phyloP scores from a whole-genome alignment of 805 yeast species.

The Saccharomycopsis microspora region DNA sequence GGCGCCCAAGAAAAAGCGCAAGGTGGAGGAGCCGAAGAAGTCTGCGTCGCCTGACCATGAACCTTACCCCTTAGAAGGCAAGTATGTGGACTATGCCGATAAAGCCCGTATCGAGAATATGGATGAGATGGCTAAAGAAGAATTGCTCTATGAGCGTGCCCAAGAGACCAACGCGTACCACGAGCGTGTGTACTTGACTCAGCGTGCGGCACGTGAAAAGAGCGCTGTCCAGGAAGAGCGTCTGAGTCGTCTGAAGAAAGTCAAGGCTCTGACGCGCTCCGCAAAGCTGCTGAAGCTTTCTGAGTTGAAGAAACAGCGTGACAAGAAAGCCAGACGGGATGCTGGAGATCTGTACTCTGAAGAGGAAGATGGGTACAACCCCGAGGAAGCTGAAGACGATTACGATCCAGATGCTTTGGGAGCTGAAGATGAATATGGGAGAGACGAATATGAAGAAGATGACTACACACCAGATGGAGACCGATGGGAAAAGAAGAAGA shows the following conservation, averaged over 20 bases:
- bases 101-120: slow-evolving; percentile 48
- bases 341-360: slow-evolving; percentile 35
- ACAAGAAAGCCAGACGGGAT: slow-evolving; percentile 39
- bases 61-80: slow-evolving; percentile 92
- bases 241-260: slow-evolving; percentile 26
- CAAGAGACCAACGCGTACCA: slow-evolving; percentile 84
- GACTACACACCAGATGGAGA: slow-evolving; percentile 33
- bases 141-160: slow-evolving; percentile 80
- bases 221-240: slow-evolving; percentile 40
- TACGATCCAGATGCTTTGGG: slow-evolving; percentile 33
- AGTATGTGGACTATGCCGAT: slow-evolving; percentile 76
- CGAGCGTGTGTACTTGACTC: slow-evolving; percentile 73
- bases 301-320: slow-evolving; percentile 68
- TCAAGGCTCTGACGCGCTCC: slow-evolving; percentile 22
- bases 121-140: slow-evolving; percentile 91
- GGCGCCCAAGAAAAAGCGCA: slow-evolving; percentile 32
- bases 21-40: slow-evolving; percentile 28
- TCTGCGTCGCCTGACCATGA: slow-evolving; percentile 26
- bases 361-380: slow-evolving; percentile 32
- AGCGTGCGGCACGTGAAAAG: slow-evolving; percentile 41
- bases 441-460: slow-evolving; percentile 27
- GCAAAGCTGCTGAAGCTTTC: slow-evolving; percentile 42
- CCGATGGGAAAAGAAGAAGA: slow-evolving; percentile 31
- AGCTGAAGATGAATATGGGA: slow-evolving; percentile 26
- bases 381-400: slow-evolving; percentile 35